Percentiles rank a stretch among this genome's conserved stretches.
Conservation (phyloP, 192 early-diverging fungal species). For the Allomyces javanicus region DNA sequence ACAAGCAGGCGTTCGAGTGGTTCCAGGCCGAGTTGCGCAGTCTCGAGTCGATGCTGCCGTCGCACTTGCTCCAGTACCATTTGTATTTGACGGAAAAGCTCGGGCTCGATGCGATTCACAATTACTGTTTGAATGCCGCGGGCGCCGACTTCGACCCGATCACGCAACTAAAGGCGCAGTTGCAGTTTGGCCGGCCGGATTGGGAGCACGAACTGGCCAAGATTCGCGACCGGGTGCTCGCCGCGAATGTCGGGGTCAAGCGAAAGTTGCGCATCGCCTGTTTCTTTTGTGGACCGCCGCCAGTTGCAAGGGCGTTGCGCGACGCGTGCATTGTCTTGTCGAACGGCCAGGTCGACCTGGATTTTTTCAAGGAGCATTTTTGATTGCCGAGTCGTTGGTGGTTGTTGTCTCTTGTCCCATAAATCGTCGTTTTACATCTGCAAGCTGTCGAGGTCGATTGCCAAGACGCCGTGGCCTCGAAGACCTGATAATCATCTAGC, state of each 20-base stretch:
- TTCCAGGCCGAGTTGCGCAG: slow-evolving; percentile 56
- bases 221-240: slow-evolving; percentile 19
- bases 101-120: slow-evolving; percentile 36
- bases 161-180: slow-evolving; percentile 20
- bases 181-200: slow-evolving; percentile 26
- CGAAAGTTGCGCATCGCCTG: not conserved
- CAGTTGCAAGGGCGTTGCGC: not conserved
- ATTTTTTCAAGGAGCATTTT: not conserved
- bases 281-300: slow-evolving; percentile 51
- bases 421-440: no score
- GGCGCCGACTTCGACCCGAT: slow-evolving; percentile 22
- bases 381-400: not conserved
- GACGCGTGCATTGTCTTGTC: not conserved
- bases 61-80: slow-evolving; percentile 42
- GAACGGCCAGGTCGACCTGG: not conserved
- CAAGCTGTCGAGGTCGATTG: no score
- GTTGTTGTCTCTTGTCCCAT: no score
- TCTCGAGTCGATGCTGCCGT: slow-evolving; percentile 36
- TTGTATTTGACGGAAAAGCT: slow-evolving; percentile 50
- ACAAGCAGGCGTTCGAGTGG: slow-evolving; percentile 53
- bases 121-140: slow-evolving; percentile 34
- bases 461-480: no score
- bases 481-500: no score
- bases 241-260: slow-evolving; percentile 43
- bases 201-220: slow-evolving; percentile 22